Conservation (phyloP, 1,284 basidiomycete genomes). For the Neotropicomus parvogracilis region DNA sequence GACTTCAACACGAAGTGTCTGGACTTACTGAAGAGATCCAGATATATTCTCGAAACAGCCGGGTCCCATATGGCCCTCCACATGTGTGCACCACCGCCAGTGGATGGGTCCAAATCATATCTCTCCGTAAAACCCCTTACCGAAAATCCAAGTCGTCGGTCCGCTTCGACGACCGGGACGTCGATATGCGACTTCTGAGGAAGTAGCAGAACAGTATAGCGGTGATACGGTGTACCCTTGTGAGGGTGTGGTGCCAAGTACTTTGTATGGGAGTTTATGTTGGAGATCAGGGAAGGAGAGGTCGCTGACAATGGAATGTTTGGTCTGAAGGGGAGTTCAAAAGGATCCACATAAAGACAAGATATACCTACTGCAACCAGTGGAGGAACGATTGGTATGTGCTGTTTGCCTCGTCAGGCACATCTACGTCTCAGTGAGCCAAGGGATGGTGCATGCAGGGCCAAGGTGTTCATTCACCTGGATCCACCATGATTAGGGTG, state of each 20-base stretch:
- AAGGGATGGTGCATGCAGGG: neutral
- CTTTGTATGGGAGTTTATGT: conserved; percentile 51
- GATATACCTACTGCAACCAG: conserved; percentile 71
- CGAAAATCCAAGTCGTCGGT: conserved; percentile 57
- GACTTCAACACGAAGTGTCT: conserved; percentile 1
- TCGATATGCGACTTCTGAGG: conserved; percentile 55
- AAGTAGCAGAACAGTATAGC: conserved; percentile 75
- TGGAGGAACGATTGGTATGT: conserved; percentile 78
- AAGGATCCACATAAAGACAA: neutral
- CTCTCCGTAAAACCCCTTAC: conserved; percentile 58
- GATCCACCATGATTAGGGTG: conserved; percentile 86
- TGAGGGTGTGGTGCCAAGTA: conserved; percentile 90
- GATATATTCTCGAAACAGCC: conserved; percentile 65
- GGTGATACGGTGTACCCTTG: conserved; percentile 80
- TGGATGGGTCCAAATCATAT: conserved; percentile 50
- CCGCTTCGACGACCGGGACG: conserved; percentile 36
- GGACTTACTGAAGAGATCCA: conserved; percentile 63
- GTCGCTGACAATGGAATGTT: conserved; percentile 76
- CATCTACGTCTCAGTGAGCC: conserved; percentile 47
- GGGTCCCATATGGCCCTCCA: conserved; percentile 78
- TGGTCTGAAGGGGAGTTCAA: conserved; percentile 47
- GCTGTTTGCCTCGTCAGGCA: conserved; percentile 66
- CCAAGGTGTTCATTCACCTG: conserved; percentile 45
- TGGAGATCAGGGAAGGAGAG: conserved; percentile 40
- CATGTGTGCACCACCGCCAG: conserved; percentile 77